These are phyloP conservation scores for Trifolium fragiferum DNA, from an alignment of 306 rosid species.

Conservation along the genomic window DNA sequence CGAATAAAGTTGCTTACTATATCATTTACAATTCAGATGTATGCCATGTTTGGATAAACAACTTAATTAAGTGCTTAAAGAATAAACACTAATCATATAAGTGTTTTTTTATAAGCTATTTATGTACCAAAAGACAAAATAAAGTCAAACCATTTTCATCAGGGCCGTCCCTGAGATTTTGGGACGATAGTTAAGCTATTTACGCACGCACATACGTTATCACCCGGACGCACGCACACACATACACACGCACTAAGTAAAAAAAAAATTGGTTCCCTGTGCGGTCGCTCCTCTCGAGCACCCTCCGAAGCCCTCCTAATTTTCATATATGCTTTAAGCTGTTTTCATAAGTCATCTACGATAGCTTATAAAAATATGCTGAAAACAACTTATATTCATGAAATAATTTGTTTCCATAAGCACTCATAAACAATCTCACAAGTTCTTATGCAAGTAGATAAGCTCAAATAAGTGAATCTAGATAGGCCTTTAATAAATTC, in stretches of 20 bases:
- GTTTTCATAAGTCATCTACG: neutral
- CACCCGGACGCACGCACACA: too few species aligned
- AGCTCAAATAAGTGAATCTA: neutral
- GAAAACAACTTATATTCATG: neutral
- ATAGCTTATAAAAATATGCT: neutral
- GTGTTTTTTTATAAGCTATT: neutral
- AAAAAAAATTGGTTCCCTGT: too few species aligned
- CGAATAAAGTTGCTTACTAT: neutral
- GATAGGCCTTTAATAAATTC: constrained; percentile 3
- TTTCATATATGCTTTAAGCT: neutral
- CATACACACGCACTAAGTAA: too few species aligned
- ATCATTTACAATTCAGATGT: neutral
- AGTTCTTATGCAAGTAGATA: neutral
- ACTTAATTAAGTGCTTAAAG: neutral
- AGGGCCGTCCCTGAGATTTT: too few species aligned
- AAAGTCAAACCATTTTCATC: neutral
- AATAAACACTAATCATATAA: too few species aligned
- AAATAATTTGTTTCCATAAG: neutral
- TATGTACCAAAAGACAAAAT: neutral
- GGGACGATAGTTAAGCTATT: too few species aligned
- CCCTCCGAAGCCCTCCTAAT: too few species aligned
- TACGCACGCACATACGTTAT: too few species aligned
- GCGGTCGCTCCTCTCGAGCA: too few species aligned
- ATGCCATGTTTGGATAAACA: neutral
- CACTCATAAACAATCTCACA: neutral